Evolutionary conservation across 768 basidiomycete genomes (phyloP), one percentile per base, ranked within the genome.

Genomic region (Collybiopsis luxurians): DNA sequence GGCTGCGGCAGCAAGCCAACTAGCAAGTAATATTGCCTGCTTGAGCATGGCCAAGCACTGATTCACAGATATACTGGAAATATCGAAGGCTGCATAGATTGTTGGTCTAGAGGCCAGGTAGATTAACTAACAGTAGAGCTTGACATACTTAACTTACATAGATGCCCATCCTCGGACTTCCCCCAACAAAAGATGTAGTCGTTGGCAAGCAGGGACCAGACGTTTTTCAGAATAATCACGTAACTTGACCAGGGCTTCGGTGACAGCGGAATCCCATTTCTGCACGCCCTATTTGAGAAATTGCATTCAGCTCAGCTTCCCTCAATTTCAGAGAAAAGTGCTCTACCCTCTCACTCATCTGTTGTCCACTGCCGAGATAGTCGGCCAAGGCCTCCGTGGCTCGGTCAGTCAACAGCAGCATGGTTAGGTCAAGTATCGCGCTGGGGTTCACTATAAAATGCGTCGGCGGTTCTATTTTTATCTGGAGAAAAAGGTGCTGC

Each of bases 131-230:
- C 17, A 3, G 13, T 11, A 28, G 12, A 30, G 24, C 39, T 17
- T 4, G 23, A 23, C 48, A 34, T 56, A 55, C 28, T 36, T 59
- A 52, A 62, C 72, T 69, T 71, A 91, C 91, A 92, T 67, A 60
- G 75, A 72, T 27, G 88, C 80, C 89, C 91, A 94, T 44, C 90
- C 92, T 61, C 80, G 78, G 53, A 91, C 75, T 73, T 94, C 91
- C 64, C 90, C 84, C 61, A 94, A 64, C 13, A 93, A 75, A 42
- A 94, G 74, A 65, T 89, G 82, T 34, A 92, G 69, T 30, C 92
- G 82, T 67, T 94, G 91, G 52, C 84, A 82, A 28, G 90, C 89
- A 27, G 89, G 89, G 7, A 82, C 79, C 28, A 91, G 71, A 49
- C 83, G 81, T 60, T 86, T 82, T 64, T 88, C 87, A 19, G 87